Evolutionary conservation across 106 monocot genomes (phyloP), one percentile per base, ranked within the genome.

Genomic region (Allium sativum): DNA sequence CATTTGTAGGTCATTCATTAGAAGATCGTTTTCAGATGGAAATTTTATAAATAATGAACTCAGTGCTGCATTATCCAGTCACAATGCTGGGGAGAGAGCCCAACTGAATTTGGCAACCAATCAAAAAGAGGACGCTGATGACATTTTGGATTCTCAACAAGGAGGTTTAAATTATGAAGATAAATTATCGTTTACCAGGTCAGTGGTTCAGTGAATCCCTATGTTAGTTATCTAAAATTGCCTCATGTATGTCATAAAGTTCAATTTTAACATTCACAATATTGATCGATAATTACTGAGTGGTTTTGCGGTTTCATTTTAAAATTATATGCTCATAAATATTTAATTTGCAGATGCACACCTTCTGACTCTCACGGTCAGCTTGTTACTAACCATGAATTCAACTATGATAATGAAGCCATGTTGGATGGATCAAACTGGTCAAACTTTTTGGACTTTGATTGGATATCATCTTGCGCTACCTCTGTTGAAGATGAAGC

Each of bases 391-490:
- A 82, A 90, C 44, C 62, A 55, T n/a, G 64, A 73, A 41, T 68
- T 76, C 21, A 60, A 55, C 53, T 84, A 60, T 63, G 75, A 72
- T 19, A 66, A 48, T 56, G 82, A 76, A 48, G 61, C 76, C 67
- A 54, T 59, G 47, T 59, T 64, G 12, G 66, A 75, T 61, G 78
- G 48, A 55, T 82, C 77, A 21, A 76, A 78, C 59, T 77, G 67
- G 51, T 98, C 96, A 19, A 98, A 98, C 69, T 98, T 98, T 78
- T 67, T 98, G 21, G 91, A 91, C 55, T 74, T 87, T 59, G 96
- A 91, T 59, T 80, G 71, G 74, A 67, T 98, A 3, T 98, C 96
- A 53, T 84, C 87, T 40, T 82, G 82, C 41, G 87, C 84, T 15
- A 98, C 87, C 61, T 91, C 91, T 10, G 84, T 73, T 19, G 91